Percentiles rank a stretch among this genome's conserved stretches.
phyloP scores from a whole-genome alignment of 2,329 filamentous ascomycete species.

The Alternaria angustiovoidea region DNA sequence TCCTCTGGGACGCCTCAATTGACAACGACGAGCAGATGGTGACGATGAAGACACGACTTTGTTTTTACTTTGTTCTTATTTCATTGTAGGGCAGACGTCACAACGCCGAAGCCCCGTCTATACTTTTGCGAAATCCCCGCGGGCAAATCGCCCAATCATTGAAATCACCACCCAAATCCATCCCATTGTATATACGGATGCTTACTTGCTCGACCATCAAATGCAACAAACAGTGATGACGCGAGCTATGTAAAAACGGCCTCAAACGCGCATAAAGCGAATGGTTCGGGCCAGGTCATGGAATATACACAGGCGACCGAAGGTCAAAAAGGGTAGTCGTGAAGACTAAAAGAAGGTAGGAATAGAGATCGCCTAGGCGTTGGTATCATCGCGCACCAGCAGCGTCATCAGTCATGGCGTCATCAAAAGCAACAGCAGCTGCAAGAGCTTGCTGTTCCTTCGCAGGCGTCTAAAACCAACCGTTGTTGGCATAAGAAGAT shows the following conservation, averaged over 20 bases:
- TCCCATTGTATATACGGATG: conserved; percentile 31
- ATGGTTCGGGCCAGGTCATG: conserved; percentile 35
- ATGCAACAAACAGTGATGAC: conserved; percentile 16
- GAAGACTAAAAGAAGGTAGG: conserved; percentile 26
- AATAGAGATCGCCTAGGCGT: conserved; percentile 32
- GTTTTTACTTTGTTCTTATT: conserved; percentile 19
- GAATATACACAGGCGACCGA: conserved; percentile 50
- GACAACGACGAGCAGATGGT: background rate
- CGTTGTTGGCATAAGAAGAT: conserved; percentile 36
- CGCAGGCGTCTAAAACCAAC: conserved; percentile 45
- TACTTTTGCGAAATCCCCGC: conserved; percentile 27
- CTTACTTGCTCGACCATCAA: conserved; percentile 19
- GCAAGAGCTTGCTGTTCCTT: conserved; percentile 19
- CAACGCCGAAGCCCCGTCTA: conserved; percentile 35
- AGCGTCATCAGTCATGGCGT: conserved; percentile 51
- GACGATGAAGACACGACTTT: background rate
- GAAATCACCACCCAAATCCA: conserved; percentile 24
- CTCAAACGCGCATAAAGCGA: conserved; percentile 28
- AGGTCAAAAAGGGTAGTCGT: conserved; percentile 33
- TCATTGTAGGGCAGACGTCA: conserved; percentile 21
- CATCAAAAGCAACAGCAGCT: conserved; percentile 34
- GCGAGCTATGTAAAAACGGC: conserved; percentile 32
- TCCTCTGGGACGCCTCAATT: background rate
- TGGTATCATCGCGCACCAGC: conserved; percentile 39
- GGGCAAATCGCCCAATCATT: conserved; percentile 26